These are phyloP conservation scores for Licmophora abbreviata DNA, from an alignment of 108 stramenopile genomes.

Conservation along the genomic window DNA sequence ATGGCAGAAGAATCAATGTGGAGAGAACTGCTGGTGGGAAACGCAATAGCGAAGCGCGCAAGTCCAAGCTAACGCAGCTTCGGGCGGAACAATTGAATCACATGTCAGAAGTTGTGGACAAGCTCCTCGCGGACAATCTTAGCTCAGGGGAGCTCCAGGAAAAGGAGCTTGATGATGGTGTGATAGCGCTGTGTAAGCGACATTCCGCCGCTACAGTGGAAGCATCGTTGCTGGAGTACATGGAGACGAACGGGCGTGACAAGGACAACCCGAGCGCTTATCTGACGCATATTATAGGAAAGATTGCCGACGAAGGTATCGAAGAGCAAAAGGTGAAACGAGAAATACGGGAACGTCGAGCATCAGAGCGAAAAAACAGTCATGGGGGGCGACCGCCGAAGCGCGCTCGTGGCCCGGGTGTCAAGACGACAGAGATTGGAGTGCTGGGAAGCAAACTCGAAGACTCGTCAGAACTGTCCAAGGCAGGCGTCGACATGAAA, in stretches of 20 bases:
- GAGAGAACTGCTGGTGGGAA: constrained; percentile 74
- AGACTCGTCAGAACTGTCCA: constrained; percentile 30
- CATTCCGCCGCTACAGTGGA: constrained; percentile 73
- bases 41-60: constrained; percentile 39
- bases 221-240: constrained; percentile 61
- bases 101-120: constrained; percentile 72
- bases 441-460: constrained; percentile 11
- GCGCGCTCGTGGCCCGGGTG: too few species aligned
- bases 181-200: constrained; percentile 69
- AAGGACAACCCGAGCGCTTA: constrained; percentile 79
- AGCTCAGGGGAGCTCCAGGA: constrained; percentile 62
- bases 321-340: constrained; percentile 26
- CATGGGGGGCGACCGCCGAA: too few species aligned
- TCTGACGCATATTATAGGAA: constrained; percentile 60
- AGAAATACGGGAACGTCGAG: constrained; percentile 7
- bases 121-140: constrained; percentile 61
- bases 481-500: constrained; percentile 54
- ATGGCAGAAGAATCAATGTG: constrained; percentile 89
- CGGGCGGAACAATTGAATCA: constrained; percentile 71
- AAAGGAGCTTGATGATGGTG: constrained; percentile 87
- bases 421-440: constrained; percentile 16
- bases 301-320: constrained; percentile 69
- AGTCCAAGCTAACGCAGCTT: constrained; percentile 49
- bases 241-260: constrained; percentile 60
- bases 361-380: not conserved